Evolutionary conservation across 768 basidiomycete genomes (phyloP).

Genomic region (Pleurotus salmoneostramineus): DNA sequence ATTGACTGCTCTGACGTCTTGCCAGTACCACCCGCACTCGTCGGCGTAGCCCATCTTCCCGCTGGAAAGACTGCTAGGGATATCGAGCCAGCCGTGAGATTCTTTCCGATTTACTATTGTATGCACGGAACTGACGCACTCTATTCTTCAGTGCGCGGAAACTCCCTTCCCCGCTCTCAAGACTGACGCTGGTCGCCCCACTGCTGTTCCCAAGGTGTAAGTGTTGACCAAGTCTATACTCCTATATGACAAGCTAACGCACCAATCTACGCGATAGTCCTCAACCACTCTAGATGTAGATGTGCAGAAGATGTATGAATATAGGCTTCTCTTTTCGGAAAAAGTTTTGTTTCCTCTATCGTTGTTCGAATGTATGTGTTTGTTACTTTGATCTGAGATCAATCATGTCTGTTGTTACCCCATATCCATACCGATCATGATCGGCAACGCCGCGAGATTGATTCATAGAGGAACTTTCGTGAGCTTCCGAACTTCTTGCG

Average conservation of each 20-base stretch:
- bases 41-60: slow-evolving; percentile 24
- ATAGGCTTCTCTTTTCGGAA: background rate
- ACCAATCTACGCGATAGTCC: background rate
- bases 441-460: too few relatives aligned
- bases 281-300: background rate
- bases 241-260: background rate
- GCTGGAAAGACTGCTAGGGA: slow-evolving; percentile 22
- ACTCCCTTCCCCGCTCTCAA: slow-evolving; percentile 30
- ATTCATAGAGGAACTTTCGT: too few relatives aligned
- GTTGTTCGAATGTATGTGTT: too few relatives aligned
- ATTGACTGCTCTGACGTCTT: slow-evolving; percentile 45
- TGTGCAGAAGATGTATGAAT: background rate
- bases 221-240: too few relatives aligned
- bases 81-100: slow-evolving; percentile 25
- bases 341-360: background rate
- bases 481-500: too few relatives aligned
- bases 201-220: slow-evolving; percentile 4
- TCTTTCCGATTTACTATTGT: background rate
- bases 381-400: too few relatives aligned
- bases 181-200: slow-evolving; percentile 18
- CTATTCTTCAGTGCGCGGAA: slow-evolving; percentile 24
- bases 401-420: too few relatives aligned
- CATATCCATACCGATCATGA: too few relatives aligned
- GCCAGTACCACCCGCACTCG: slow-evolving; percentile 25
- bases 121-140: background rate